phyloP scores from a whole-genome alignment of 208 protist species.

The Acanthamoeba lenticulata region DNA sequence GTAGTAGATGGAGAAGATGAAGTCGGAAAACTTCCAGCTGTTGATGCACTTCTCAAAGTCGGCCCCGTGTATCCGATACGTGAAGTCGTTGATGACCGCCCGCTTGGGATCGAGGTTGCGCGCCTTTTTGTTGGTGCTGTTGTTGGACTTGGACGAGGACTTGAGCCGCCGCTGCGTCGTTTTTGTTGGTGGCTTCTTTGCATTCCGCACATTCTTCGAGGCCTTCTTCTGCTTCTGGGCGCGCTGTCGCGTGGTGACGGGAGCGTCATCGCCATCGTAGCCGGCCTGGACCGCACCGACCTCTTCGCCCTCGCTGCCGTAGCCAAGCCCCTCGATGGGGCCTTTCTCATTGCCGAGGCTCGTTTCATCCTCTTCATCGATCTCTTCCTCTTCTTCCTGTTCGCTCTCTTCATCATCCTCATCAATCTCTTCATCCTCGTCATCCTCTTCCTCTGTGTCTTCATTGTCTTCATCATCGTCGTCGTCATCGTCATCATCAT shows the following conservation, averaged over 20 bases:
- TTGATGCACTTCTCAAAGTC: constrained; percentile 62
- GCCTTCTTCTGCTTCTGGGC: neutral
- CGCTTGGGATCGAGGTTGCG: no score
- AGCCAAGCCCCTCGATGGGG: neutral
- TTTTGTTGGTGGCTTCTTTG: no score
- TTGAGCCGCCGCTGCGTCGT: no score
- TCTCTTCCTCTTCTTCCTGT: neutral
- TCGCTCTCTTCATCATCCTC: neutral
- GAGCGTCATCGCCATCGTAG: constrained; percentile 2
- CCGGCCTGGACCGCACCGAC: neutral
- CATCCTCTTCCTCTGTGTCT: neutral
- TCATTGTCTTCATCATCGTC: neutral
- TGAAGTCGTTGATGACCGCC: constrained; percentile 30
- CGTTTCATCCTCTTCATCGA: neutral
- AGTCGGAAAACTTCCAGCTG: constrained; percentile 56
- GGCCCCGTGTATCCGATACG: neutral
- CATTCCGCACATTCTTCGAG: neutral
- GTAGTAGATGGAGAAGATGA: constrained; percentile 27
- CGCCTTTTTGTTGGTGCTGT: neutral
- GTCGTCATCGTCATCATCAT: neutral
- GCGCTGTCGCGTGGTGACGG: constrained; percentile 6
- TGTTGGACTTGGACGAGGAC: no score
- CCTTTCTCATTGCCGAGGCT: neutral
- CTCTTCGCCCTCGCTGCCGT: neutral
- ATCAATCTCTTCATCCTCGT: neutral